These are phyloP conservation scores for Silene uniflora DNA, from an alignment of 148 eudicot genomes.

Conservation along the genomic window DNA sequence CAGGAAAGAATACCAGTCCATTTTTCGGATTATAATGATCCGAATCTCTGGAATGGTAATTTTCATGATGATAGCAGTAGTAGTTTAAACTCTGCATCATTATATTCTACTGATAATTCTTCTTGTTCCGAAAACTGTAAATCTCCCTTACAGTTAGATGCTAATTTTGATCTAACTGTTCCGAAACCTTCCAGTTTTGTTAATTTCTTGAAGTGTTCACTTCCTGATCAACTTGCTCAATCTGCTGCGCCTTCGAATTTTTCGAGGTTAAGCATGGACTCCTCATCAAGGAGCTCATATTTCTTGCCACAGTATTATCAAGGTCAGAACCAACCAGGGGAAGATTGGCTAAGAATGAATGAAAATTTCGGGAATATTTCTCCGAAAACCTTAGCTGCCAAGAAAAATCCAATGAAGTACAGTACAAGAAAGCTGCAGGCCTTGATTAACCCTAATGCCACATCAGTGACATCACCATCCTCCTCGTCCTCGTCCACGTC, in stretches of 20 bases:
- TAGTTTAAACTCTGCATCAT: constrained; percentile 8
- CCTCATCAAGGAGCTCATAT: constrained; percentile 7
- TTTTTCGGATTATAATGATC: constrained; percentile 7
- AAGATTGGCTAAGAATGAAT: constrained; percentile 38
- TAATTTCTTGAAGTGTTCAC: constrained; percentile 43
- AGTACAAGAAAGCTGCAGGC: constrained; percentile 27
- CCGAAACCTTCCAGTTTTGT: constrained; percentile 26
- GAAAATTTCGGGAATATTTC: constrained; percentile 23
- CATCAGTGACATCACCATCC: not conserved
- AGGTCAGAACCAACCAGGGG: constrained; percentile 21
- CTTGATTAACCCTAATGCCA: no score
- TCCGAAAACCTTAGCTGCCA: constrained; percentile 35
- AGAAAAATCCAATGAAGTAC: constrained; percentile 56
- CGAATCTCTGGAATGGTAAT: constrained; percentile 13
- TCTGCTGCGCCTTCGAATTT: not conserved
- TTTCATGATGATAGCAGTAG: constrained; percentile 13
- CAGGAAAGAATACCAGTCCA: constrained; percentile 30
- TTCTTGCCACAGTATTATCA: constrained; percentile 23
- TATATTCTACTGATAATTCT: constrained; percentile 4
- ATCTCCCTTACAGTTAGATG: constrained; percentile 6
- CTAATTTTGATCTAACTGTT: constrained; percentile 17
- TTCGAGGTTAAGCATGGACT: constrained; percentile 19
- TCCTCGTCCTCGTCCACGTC: constrained; percentile 23
- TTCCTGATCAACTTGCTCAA: constrained; percentile 26
- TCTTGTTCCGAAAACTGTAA: constrained; percentile 12